phyloP scores from a whole-genome alignment of 306 rosid species.

The Luffa aegyptiaca region DNA sequence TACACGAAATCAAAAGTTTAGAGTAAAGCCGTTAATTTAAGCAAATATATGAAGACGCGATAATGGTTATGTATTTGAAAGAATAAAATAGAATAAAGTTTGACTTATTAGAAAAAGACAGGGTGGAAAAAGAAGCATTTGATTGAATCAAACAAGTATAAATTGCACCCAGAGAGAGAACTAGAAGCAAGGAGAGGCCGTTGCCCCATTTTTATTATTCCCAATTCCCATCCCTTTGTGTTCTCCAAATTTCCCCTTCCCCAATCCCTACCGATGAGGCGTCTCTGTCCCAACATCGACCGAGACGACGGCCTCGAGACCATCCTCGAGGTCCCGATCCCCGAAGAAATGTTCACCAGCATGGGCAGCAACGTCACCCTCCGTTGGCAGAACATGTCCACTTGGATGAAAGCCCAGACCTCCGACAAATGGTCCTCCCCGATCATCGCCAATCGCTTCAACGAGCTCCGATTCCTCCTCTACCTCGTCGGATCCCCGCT shows the following conservation, averaged over 20 bases:
- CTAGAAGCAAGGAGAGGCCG: constrained; percentile 59
- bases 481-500: constrained; percentile 96
- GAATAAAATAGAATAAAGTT: neutral
- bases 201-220: neutral
- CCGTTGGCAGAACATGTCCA: constrained; percentile 73
- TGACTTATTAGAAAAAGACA: neutral
- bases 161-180: neutral
- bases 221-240: neutral
- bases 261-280: constrained; percentile 24
- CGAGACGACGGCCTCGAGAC: constrained; percentile 88
- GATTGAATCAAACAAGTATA: too few species aligned
- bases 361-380: constrained; percentile 62
- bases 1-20: too few species aligned
- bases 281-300: constrained; percentile 82
- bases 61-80: too few species aligned
- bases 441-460: constrained; percentile 46
- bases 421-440: constrained; percentile 64
- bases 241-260: too few species aligned
- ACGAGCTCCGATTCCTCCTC: constrained; percentile 73
- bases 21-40: too few species aligned
- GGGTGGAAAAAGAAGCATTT: neutral
- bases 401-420: constrained; percentile 88
- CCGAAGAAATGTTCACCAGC: constrained; percentile 77
- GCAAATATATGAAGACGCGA: too few species aligned
- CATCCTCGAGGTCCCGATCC: constrained; percentile 83